Evolutionary conservation across 495 filamentous ascomycete genomes (phyloP), one percentile per base, ranked within the genome.

Genomic region (Friedmanniomyces simplex): DNA sequence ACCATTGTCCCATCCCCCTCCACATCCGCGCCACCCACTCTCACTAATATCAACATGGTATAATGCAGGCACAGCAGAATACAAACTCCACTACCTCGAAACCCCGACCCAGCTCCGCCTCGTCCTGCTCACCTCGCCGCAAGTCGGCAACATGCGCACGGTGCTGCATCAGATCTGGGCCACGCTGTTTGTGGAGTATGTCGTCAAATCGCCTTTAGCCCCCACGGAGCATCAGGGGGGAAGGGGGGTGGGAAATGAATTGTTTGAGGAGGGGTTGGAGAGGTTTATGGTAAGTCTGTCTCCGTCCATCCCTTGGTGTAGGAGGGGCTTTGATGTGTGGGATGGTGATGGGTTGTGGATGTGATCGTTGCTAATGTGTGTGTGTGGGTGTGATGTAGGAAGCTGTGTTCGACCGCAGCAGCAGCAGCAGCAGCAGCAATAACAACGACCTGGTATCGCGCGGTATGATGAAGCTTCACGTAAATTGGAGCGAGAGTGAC

Each of bases 1-100:
- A 32, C n/a, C n/a, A n/a, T n/a, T n/a, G n/a, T n/a, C n/a, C n/a
- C n/a, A n/a, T n/a, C n/a, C n/a, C n/a, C n/a, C n/a, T n/a, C n/a
- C n/a, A n/a, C 28, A 32, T 32, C 3, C 28, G 4, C 28, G 3
- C n/a, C 37, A 7, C 47, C 53, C 58, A 85, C 69, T 97, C 96
- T 72, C 84, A 96, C 59, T 83, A 82, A 36, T 97, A 84, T 72
- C 82, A 86, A 8, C 6, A 47, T 22, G 11, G 20, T 8, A n/a
- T 63, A 30, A 14, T 6, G 10, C 49, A 52, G 49, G 49, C 11
- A 98, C 93, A 52, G 85, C 79, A 62, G 88, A 95, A 69, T 98
- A 98, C 75, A 96, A 96, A 73, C 82, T 97, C 54, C 93, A 98
- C 75, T 98, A 95, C 75, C 97, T 96, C 78, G 93, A 98, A 77